A percentile compares a stretch with the other conserved stretches of the same genome.
Evolutionary conservation across 148 eudicot species (phyloP).

Genomic region (Spergularia marina): DNA sequence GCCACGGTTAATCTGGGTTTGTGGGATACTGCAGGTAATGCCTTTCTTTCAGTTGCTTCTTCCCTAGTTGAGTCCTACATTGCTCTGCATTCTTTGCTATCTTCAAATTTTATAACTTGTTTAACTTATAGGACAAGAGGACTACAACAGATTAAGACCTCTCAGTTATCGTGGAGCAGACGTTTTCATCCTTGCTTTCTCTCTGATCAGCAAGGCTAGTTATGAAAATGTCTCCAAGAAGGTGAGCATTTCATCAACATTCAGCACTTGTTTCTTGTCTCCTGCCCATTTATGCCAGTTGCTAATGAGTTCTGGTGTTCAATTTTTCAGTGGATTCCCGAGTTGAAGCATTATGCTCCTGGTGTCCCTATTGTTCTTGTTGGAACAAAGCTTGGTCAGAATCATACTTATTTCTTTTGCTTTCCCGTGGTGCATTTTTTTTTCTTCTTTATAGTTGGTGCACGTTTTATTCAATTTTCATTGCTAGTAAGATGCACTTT

Average conservation of each 20-base stretch:
- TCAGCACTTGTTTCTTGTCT: not conserved
- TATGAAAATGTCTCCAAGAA: constrained; percentile 95
- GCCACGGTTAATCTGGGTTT: constrained; percentile 84
- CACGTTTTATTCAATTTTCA: not conserved
- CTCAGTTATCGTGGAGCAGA: constrained; percentile 99
- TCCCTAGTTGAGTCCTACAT: not conserved
- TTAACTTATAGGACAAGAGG: constrained; percentile 83
- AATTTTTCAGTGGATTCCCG: constrained; percentile 90
- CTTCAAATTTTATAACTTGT: not conserved
- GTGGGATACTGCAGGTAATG: constrained; percentile 98
- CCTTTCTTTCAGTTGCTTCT: constrained; percentile 3
- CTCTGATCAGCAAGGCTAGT: constrained; percentile 95
- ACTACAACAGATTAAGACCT: constrained; percentile 96
- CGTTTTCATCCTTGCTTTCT: constrained; percentile 92
- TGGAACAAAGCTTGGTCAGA: constrained; percentile 96
- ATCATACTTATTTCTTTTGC: constrained; percentile 17
- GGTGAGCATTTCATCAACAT: constrained; percentile 35
- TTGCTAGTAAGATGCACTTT: not conserved
- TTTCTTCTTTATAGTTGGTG: not conserved
- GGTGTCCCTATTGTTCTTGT: constrained; percentile 97
- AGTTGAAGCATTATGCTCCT: constrained; percentile 98
- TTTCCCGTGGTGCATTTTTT: not conserved
- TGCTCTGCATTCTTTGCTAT: not conserved
- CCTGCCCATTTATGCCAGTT: not conserved
- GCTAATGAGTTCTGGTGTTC: constrained; percentile 19